These are phyloP conservation scores for Rhododendron kiyosumense DNA, from an alignment of 148 eudicot species.

Conservation along the genomic window DNA sequence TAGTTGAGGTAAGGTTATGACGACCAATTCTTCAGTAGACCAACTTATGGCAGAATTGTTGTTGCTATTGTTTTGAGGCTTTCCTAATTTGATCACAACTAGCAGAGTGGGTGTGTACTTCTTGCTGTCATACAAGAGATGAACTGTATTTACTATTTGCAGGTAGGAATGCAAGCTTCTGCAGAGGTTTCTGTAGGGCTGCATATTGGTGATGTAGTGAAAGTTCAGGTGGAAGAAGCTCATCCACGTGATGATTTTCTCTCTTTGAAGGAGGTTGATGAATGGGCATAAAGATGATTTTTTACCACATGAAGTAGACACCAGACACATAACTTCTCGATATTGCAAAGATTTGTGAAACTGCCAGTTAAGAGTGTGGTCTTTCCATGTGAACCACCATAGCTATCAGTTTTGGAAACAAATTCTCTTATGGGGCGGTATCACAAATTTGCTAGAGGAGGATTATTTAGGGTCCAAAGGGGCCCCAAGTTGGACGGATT, in stretches of 20 bases:
- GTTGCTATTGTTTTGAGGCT: neutral
- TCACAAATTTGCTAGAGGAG: neutral
- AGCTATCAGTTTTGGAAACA: neutral
- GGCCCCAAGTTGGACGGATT: neutral
- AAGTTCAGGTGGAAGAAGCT: conserved; percentile 68
- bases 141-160: conserved; percentile 7
- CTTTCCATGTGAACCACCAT: neutral
- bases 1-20: conserved; percentile 61
- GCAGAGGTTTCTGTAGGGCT: conserved; percentile 66
- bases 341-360: neutral
- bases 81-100: neutral
- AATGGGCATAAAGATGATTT: neutral
- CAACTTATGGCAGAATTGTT: neutral
- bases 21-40: neutral
- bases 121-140: neutral
- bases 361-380: neutral
- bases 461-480: neutral
- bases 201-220: conserved; percentile 81
- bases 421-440: neutral
- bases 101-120: neutral
- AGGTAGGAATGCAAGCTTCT: conserved; percentile 94
- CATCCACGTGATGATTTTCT: conserved; percentile 78
- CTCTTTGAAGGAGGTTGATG: conserved; percentile 53
- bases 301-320: neutral
- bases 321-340: neutral